These are phyloP conservation scores for Metrosideros polymorpha DNA, from an alignment of 441 rosid genomes.

Conservation along the genomic window DNA sequence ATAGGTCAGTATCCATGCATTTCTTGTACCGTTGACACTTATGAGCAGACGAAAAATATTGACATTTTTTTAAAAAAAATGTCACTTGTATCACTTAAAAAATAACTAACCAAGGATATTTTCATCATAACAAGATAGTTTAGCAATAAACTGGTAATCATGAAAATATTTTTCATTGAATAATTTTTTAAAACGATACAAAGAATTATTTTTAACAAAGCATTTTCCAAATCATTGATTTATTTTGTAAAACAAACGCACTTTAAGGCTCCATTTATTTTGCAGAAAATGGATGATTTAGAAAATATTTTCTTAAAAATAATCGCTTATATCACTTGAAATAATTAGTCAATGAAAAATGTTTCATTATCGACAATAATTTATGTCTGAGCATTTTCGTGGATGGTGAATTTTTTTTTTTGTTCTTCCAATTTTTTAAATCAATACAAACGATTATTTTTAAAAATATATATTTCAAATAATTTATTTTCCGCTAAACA, in stretches of 20 bases:
- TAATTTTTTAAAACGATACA: neutral
- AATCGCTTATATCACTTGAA: too few species aligned
- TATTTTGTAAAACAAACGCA: neutral
- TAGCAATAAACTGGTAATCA: neutral
- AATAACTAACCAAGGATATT: neutral
- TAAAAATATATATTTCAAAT: too few species aligned
- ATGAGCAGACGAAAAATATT: neutral
- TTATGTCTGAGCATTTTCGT: too few species aligned
- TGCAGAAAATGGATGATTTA: too few species aligned
- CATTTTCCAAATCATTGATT: neutral
- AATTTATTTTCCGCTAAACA: too few species aligned
- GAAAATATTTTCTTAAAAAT: too few species aligned
- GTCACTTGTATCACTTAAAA: neutral
- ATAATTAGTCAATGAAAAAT: too few species aligned
- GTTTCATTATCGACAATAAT: too few species aligned
- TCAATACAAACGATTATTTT: too few species aligned
- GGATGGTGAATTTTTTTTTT: too few species aligned
- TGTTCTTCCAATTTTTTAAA: too few species aligned
- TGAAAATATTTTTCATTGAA: neutral
- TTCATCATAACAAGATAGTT: neutral
- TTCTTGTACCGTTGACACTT: rapidly evolving
- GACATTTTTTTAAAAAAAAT: neutral
- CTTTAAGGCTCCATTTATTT: neutral
- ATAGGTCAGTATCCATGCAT: neutral
- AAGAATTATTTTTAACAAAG: neutral